Evolutionary conservation across 2,329 filamentous ascomycete genomes (phyloP), one percentile per base, ranked within the genome.

Genomic region (Colletotrichum sp.): DNA sequence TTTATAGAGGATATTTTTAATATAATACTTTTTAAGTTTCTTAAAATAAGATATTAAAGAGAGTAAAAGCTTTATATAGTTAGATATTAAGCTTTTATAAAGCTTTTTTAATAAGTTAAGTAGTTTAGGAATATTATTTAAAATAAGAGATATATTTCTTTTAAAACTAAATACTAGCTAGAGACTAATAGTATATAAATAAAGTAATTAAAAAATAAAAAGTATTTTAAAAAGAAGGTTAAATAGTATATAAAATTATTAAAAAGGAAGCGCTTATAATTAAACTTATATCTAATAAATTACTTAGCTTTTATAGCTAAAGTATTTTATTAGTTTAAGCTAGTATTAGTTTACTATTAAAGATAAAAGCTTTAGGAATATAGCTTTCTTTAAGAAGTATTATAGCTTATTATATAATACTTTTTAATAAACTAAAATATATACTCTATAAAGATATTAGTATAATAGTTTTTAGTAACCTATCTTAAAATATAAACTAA

Each of bases 401-500:
- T 55, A 55, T 55, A 55, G n/a, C 9, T 4, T 55, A 6, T 55
- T 55, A 24, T 24, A 55, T 55, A 55, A 55, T 55, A 55, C n/a
- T 2, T 4, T 55, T 55, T 24, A 55, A 10, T 4, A 21, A 2
- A 10, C 49, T 55, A 7, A 55, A 1, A 1, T 55, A 55, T 55
- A 12, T 6, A 1, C 10, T 55, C 21, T 55, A 52, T 30, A 67
- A 67, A 4, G 26, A 67, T 67, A 5, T 18, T 67, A 30, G 26
- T 6, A 67, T 36, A n/a, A 21, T 67, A 28, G 26, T 64, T 24
- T 72, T 70, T 75, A 73, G 73, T 60, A 71, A 83, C 82, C 84
- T 81, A 79, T 80, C 83, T 86, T 82, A 81, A 85, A 85, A 52
- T 21, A 52, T 52, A 52, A 7, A 52, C 44, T 52, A 52, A 52